Evolutionary conservation across 2,329 filamentous ascomycete genomes (phyloP).

Genomic region (Trichoderma koningii): DNA sequence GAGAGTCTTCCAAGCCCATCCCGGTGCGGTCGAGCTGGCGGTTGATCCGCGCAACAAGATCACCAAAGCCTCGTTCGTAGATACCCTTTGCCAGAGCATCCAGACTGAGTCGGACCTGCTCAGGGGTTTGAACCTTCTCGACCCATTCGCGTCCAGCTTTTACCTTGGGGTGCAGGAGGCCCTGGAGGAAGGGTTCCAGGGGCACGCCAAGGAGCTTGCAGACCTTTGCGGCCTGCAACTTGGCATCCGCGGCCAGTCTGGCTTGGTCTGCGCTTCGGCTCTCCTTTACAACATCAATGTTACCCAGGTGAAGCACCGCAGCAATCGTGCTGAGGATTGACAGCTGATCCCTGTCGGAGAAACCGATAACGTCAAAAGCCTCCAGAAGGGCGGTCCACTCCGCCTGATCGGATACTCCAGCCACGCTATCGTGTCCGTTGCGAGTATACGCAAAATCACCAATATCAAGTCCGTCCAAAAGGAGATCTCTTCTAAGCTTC

Average conservation of each 20-base stretch:
- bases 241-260: slow-evolving; percentile 72
- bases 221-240: slow-evolving; percentile 73
- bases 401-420: slow-evolving; percentile 83
- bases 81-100: slow-evolving; percentile 96
- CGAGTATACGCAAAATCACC: slow-evolving; percentile 91
- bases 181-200: slow-evolving; percentile 81
- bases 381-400: slow-evolving; percentile 92
- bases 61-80: slow-evolving; percentile 93
- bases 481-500: slow-evolving; percentile 72
- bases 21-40: slow-evolving; percentile 84
- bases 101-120: slow-evolving; percentile 87
- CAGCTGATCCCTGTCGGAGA: slow-evolving; percentile 79
- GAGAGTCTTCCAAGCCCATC: slow-evolving; percentile 80
- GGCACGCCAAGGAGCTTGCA: slow-evolving; percentile 84
- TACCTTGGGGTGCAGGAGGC: slow-evolving; percentile 86
- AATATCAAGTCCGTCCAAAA: slow-evolving; percentile 73
- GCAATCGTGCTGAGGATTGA: slow-evolving; percentile 86
- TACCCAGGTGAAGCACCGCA: slow-evolving; percentile 89
- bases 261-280: slow-evolving; percentile 91
- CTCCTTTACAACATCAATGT: slow-evolving; percentile 86
- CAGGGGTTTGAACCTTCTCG: slow-evolving; percentile 95
- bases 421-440: slow-evolving; percentile 87
- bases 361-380: slow-evolving; percentile 92
- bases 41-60: slow-evolving; percentile 91
- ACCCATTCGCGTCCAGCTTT: slow-evolving; percentile 98